Evolutionary conservation across 352 stramenopile genomes (phyloP).

Genomic region (Globisporangium camurandrum): DNA sequence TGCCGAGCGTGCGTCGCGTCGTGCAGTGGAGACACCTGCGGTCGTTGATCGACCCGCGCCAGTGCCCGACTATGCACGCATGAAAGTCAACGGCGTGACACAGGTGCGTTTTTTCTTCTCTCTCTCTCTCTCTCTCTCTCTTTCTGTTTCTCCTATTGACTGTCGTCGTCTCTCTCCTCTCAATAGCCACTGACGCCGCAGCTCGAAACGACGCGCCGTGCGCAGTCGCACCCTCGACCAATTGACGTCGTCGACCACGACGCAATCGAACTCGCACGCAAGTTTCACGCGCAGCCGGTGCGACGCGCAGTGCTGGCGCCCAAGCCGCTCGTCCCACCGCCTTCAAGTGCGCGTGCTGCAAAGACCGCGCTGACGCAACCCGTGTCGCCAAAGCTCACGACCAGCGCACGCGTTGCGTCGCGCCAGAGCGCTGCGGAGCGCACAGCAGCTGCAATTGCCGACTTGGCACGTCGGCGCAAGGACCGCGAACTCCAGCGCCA

Average conservation of each 20-base stretch:
- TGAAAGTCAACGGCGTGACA: constrained; percentile 24
- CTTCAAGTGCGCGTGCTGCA: constrained; percentile 10
- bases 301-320: constrained; percentile 44
- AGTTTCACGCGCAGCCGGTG: constrained; percentile 72
- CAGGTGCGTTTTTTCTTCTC: constrained; percentile 21
- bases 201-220: constrained; percentile 55
- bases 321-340: background rate
- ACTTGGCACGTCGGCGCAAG: constrained; percentile 35
- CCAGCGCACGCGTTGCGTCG: constrained; percentile 23
- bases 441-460: constrained; percentile 17
- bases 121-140: background rate
- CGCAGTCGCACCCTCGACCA: constrained; percentile 41
- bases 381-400: constrained; percentile 34
- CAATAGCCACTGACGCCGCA: constrained; percentile 52
- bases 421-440: constrained; percentile 26
- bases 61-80: constrained; percentile 16
- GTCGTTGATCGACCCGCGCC: too few species aligned
- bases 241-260: constrained; percentile 62
- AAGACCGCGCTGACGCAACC: constrained; percentile 35
- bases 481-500: constrained; percentile 29
- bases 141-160: constrained; percentile 1
- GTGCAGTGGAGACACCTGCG: constrained; percentile 16
- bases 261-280: constrained; percentile 58
- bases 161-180: constrained; percentile 3
- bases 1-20: constrained; percentile 27